Evolutionary conservation across 768 basidiomycete species (phyloP).

Genomic region (Lyophyllum decastes): DNA sequence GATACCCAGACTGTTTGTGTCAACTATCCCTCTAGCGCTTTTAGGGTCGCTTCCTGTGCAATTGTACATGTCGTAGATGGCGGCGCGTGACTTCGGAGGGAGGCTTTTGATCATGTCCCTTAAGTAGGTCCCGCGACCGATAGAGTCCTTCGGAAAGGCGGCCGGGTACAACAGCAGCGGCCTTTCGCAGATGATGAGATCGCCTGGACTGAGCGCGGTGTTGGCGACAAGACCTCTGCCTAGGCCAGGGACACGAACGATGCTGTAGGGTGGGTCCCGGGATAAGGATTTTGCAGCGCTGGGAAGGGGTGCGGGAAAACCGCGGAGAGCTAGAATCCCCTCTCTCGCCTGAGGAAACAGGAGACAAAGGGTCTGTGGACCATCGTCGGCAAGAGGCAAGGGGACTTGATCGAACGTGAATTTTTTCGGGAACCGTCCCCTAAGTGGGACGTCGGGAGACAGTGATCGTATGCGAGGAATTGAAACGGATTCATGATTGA

Average conservation of each 20-base stretch:
- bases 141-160: not conserved
- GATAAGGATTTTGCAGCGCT: not conserved
- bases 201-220: slow-evolving; percentile 7
- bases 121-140: not conserved
- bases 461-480: not conserved
- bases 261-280: not conserved
- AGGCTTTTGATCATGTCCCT: not conserved
- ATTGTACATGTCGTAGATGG: slow-evolving; percentile 10
- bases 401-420: no score
- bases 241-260: not conserved
- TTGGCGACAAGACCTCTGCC: slow-evolving; percentile 11
- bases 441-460: not conserved
- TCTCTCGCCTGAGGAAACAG: slow-evolving; percentile 10
- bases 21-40: slow-evolving; percentile 6
- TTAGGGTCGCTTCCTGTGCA: slow-evolving; percentile 8
- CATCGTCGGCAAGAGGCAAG: not conserved
- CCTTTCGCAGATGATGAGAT: slow-evolving; percentile 10
- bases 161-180: slow-evolving; percentile 6
- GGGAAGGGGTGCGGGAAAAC: slow-evolving; percentile 3
- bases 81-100: not conserved
- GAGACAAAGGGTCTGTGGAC: slow-evolving; percentile 1
- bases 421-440: no score
- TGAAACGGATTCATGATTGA: not conserved
- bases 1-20: slow-evolving; percentile 14
- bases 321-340: slow-evolving; percentile 4